phyloP scores from a whole-genome alignment of 1,139 yeast genomes.

The Hansenula sp. region DNA sequence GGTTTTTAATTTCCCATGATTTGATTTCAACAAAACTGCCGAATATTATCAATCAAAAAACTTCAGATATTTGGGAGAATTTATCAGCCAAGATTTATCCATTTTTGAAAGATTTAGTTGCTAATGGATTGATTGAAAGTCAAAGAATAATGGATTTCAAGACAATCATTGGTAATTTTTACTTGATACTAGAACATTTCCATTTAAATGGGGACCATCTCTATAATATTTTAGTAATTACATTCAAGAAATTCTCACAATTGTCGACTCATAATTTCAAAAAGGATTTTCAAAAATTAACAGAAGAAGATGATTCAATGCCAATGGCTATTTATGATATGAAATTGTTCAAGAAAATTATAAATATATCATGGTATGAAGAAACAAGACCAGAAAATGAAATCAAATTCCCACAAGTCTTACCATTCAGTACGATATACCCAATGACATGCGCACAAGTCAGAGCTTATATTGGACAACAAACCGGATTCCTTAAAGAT shows the following conservation, averaged over 20 bases:
- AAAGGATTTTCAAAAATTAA: constrained; percentile 54
- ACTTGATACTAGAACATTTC: constrained; percentile 74
- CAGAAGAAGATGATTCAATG: constrained; percentile 84
- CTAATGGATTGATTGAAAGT: constrained; percentile 21
- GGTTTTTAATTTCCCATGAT: constrained; percentile 66
- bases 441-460: constrained; percentile 81
- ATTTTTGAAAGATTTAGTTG: constrained; percentile 34
- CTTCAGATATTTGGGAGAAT: constrained; percentile 79
- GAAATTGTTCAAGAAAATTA: constrained; percentile 58
- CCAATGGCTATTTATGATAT: constrained; percentile 68
- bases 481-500: constrained; percentile 60
- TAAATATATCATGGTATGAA: constrained; percentile 64
- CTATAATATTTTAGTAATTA: constrained; percentile 55
- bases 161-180: constrained; percentile 63
- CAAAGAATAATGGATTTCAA: constrained; percentile 44
- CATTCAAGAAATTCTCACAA: constrained; percentile 61
- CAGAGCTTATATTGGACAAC: constrained; percentile 59
- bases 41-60: constrained; percentile 41
- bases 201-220: constrained; percentile 59
- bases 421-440: constrained; percentile 88
- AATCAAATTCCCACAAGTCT: constrained; percentile 59
- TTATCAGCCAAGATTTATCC: constrained; percentile 58
- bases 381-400: constrained; percentile 30
- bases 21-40: constrained; percentile 43
- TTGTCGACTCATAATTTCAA: constrained; percentile 55